phyloP scores from a whole-genome alignment of 768 basidiomycete species.

The Psilocybe cyanescens region DNA sequence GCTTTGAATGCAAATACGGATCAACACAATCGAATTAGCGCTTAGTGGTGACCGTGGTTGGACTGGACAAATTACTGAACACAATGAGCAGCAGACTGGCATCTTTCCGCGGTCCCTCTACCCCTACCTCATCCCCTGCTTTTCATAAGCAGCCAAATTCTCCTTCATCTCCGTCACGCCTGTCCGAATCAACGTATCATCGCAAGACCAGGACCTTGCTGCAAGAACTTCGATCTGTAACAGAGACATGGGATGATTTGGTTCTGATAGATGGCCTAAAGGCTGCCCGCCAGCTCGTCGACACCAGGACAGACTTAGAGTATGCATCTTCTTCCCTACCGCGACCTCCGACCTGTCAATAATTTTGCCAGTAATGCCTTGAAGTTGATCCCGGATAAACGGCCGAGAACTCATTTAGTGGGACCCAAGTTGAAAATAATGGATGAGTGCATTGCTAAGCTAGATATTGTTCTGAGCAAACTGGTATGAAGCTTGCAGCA shows the following conservation, averaged over 20 bases:
- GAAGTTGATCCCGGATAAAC: constrained; percentile 53
- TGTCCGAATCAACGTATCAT: constrained; percentile 78
- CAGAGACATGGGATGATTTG: constrained; percentile 84
- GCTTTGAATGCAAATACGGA: constrained; percentile 9
- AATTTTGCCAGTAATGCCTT: constrained; percentile 60
- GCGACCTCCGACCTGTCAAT: constrained; percentile 2
- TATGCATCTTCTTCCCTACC: constrained; percentile 39
- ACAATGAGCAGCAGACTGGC: constrained; percentile 54
- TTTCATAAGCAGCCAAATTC: constrained; percentile 41
- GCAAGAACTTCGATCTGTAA: constrained; percentile 64
- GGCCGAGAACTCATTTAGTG: constrained; percentile 63
- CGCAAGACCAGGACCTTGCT: constrained; percentile 72
- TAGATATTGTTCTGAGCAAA: constrained; percentile 62
- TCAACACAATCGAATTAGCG: not conserved
- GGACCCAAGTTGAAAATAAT: constrained; percentile 68
- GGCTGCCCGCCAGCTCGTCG: constrained; percentile 70
- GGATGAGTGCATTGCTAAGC: constrained; percentile 64
- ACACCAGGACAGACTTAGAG: constrained; percentile 86
- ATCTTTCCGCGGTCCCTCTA: constrained; percentile 82
- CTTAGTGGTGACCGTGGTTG: not conserved
- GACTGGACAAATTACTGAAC: too few relatives aligned
- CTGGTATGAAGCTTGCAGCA: constrained; percentile 51
- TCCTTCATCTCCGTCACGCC: constrained; percentile 50
- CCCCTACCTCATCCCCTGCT: constrained; percentile 71
- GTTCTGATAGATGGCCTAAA: constrained; percentile 80